Percentiles rank a stretch among this genome's conserved stretches.
phyloP scores from a whole-genome alignment of 2,329 filamentous ascomycete genomes.

The Metarhizium brunneum region DNA sequence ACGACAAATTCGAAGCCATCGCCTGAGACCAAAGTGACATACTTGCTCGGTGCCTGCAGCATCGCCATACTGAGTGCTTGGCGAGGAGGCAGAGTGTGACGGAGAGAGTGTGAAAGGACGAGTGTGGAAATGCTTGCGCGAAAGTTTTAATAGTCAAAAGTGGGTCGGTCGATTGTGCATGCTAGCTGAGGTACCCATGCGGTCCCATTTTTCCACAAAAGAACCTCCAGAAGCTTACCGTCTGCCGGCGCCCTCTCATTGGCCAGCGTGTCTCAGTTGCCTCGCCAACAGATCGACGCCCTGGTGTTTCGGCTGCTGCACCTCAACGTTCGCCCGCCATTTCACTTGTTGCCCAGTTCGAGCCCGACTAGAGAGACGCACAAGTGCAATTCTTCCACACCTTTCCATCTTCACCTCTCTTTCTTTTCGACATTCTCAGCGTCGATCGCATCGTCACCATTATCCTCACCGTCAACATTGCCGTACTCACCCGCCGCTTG shows the following conservation, averaged over 20 bases:
- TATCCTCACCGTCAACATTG: neutral
- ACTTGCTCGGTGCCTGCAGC: constrained; percentile 42
- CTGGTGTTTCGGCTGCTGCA: constrained; percentile 10
- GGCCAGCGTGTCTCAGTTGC: constrained; percentile 16
- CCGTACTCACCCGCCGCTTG: too few species aligned
- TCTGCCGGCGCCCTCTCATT: neutral
- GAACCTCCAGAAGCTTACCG: neutral
- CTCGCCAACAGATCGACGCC: constrained; percentile 24
- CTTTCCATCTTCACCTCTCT: neutral
- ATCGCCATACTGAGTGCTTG: constrained; percentile 2
- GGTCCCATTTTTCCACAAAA: neutral
- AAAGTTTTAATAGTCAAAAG: neutral
- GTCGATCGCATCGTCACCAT: neutral
- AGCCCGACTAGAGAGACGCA: neutral
- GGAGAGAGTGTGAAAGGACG: neutral
- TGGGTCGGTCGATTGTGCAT: too few species aligned
- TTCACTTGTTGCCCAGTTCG: constrained; percentile 9
- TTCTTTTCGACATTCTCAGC: neutral
- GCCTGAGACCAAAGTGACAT: constrained; percentile 66
- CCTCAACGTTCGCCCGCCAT: constrained; percentile 6
- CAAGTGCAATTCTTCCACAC: neutral
- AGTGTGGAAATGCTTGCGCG: neutral
- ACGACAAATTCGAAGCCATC: constrained; percentile 73
- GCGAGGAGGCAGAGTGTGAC: neutral
- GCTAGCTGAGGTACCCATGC: neutral